Conservation (phyloP, 257 asterid species). For the Fraxinus pennsylvanica region DNA sequence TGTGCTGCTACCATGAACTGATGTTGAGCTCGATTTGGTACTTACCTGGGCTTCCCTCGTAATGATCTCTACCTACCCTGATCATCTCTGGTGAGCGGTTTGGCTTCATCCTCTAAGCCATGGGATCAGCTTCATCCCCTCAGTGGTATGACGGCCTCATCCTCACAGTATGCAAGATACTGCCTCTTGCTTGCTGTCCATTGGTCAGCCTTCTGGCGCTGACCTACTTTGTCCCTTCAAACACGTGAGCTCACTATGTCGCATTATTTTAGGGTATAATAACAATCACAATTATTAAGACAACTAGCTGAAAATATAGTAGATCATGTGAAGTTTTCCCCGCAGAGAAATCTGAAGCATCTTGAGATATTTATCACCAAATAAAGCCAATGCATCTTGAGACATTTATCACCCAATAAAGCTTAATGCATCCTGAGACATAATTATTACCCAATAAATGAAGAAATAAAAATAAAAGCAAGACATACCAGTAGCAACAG, state of each 20-base stretch:
- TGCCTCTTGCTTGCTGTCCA: background rate
- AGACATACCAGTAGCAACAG: background rate
- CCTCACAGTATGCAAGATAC: no score
- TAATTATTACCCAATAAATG: background rate
- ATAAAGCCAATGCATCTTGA: no score
- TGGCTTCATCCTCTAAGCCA: background rate
- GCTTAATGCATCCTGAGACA: background rate
- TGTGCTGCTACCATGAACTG: background rate
- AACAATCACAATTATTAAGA: no score
- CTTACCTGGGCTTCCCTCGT: background rate
- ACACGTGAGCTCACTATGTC: background rate
- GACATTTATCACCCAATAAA: background rate
- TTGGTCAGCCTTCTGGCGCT: background rate
- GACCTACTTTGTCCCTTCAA: background rate
- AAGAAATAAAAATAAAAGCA: background rate
- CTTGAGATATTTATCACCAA: no score
- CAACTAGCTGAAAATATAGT: background rate
- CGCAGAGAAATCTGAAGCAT: background rate
- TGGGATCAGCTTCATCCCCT: no score
- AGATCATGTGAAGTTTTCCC: background rate
- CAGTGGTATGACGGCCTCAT: no score
- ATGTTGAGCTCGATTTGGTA: background rate
- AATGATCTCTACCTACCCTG: background rate
- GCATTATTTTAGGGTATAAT: background rate
- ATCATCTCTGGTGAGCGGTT: no score